Base-by-base conservation (phyloP, 2,329 filamentous ascomycete genomes). In the Tricladium varicosporioides region DNA sequence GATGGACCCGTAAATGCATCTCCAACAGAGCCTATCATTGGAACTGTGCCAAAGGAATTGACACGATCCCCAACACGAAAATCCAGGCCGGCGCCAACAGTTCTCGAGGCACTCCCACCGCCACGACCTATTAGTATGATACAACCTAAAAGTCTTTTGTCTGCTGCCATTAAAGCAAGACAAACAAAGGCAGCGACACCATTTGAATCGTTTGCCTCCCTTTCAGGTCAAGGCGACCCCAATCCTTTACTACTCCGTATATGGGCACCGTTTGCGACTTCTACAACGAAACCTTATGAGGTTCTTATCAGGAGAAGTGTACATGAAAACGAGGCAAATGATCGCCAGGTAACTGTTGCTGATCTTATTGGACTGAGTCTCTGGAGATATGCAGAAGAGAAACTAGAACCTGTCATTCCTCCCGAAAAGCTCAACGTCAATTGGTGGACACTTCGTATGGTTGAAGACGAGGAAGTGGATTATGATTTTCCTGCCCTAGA, bases 401-500 rank as follows among this genome's bases (percentile, higher is more conserved):
- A 88, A 64, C 76, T 85, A 27, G 83, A 91, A 61, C 90, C 90
- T 2, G 70, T 80, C 0, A 75, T 94, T 9, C 76, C 84, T 0
- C 70, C 75, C 1, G 82, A 86, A 51, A 89, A 91, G 67, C 77
- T 85, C 52, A 91, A 90, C 64, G 86, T 92, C 64, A 93, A 93
- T 67, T 85, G 85, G 76, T 94, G 89, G 88, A 90, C 86, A 19
- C 74, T 95, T 55, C 82, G 89, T 43, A 92, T 95, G 85, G 89
- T 92, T 1, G 86, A 94, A 68, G 89, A 90, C 55, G 91, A 88
- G 49, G 90, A 94, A 67, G 86, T 93, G 1, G 90, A 95, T 64
- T 88, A 91, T 62, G 91, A 94, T 67, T 94, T 94, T 62, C 89
- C 89, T 32, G 86, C 90, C 0, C 78, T 94, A 43, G 87, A 89